Conservation (phyloP, 2,329 filamentous ascomycete species). For the Dactylellina parvicollis region DNA sequence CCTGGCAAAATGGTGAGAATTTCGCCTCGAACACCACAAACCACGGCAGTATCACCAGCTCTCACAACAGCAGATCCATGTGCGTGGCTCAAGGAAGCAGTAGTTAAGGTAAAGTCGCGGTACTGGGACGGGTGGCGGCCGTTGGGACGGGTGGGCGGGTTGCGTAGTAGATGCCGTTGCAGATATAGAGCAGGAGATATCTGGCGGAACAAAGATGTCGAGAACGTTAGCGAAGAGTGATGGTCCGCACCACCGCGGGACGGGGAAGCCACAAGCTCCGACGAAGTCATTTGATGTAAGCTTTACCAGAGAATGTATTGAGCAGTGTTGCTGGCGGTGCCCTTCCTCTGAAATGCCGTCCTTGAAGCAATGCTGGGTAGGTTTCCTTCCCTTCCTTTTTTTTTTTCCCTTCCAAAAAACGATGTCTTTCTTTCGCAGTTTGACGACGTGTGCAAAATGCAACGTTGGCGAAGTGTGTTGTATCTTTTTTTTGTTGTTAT, state of each 20-base stretch:
- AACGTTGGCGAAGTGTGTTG: too few relatives aligned
- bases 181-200: conserved; percentile 90
- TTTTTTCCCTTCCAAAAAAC: too few relatives aligned
- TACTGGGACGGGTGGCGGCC: conserved; percentile 76
- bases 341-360: too few relatives aligned
- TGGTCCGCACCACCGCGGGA: background rate
- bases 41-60: conserved; percentile 89
- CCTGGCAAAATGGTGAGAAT: conserved; percentile 79
- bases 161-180: conserved; percentile 77
- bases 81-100: conserved; percentile 84
- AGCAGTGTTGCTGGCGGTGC: too few relatives aligned
- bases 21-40: conserved; percentile 90
- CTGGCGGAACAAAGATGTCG: conserved; percentile 81
- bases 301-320: too few relatives aligned
- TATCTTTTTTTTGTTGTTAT: too few relatives aligned
- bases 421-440: too few relatives aligned
- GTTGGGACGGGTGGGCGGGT: conserved; percentile 77
- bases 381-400: too few relatives aligned
- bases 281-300: conserved; percentile 5
- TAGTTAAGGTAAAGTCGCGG: conserved; percentile 79
- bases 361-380: too few relatives aligned
- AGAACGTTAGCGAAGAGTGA: conserved; percentile 60
- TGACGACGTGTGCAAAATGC: too few relatives aligned
- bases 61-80: conserved; percentile 90
- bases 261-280: background rate